phyloP scores from a whole-genome alignment of 768 basidiomycete genomes.

The Mycena sanguinolenta region DNA sequence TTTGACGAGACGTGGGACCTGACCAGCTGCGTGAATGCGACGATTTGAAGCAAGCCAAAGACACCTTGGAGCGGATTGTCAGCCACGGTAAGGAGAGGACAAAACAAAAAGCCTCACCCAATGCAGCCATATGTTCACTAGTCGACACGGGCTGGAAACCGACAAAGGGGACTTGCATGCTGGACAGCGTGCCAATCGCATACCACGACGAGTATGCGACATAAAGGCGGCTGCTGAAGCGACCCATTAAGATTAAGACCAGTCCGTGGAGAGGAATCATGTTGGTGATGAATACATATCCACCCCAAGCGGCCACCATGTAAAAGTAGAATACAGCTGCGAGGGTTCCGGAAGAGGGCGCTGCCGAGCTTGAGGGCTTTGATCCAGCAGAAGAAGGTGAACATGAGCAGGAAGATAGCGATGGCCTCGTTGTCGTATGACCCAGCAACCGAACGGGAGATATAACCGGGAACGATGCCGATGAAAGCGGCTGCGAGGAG shows the following conservation, averaged over 20 bases:
- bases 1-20: conserved; percentile 90
- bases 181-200: conserved; percentile 94
- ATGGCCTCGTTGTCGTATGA: conserved; percentile 99
- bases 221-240: conserved; percentile 92
- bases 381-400: conserved; percentile 98
- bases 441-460: conserved; percentile 98
- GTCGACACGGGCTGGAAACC: conserved; percentile 99
- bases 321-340: conserved; percentile 99
- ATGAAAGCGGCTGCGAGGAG: conserved; percentile 98
- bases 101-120: conserved; percentile 66
- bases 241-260: conserved; percentile 96
- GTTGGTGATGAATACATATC: conserved; percentile 99
- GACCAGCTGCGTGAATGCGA: conserved; percentile 92
- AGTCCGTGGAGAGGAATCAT: conserved; percentile 98
- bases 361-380: conserved; percentile 95
- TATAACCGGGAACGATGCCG: conserved; percentile 97
- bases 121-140: conserved; percentile 98
- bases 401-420: conserved; percentile 99
- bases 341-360: conserved; percentile 88
- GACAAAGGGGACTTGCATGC: conserved; percentile 99
- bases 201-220: conserved; percentile 98
- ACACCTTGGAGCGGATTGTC: conserved; percentile 68
- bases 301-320: conserved; percentile 99
- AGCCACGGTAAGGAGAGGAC: conserved; percentile 15
- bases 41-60: conserved; percentile 95